phyloP scores from a whole-genome alignment of 495 filamentous ascomycete genomes.

The Cetradonia linearis region DNA sequence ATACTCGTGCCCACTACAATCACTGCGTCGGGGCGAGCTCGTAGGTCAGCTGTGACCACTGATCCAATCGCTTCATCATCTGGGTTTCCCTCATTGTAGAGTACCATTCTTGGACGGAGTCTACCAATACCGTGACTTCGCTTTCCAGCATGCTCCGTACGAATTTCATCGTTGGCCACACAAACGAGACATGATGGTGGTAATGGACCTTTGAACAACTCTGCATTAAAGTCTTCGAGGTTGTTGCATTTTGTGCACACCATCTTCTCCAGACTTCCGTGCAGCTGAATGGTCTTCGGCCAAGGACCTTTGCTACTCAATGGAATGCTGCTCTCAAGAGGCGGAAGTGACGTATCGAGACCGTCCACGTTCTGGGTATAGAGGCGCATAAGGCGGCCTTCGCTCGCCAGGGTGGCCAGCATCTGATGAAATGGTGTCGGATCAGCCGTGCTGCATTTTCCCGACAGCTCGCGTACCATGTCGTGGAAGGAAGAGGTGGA shows the following conservation, averaged over 20 bases:
- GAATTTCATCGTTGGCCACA: conserved; percentile 60
- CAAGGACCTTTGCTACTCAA: conserved; percentile 70
- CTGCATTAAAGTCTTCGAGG: conserved; percentile 63
- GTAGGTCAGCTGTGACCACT: conserved; percentile 73
- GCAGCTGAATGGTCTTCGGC: conserved; percentile 87
- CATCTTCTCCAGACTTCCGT: conserved; percentile 92
- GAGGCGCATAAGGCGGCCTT: conserved; percentile 80
- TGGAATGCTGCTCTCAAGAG: conserved; percentile 68
- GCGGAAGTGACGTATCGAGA: conserved; percentile 75
- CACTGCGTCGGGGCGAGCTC: conserved; percentile 75
- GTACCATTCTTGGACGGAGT: conserved; percentile 81
- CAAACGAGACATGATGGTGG: conserved; percentile 76
- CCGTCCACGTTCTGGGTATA: conserved; percentile 97
- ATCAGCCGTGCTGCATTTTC: conserved; percentile 59
- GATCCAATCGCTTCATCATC: conserved; percentile 93
- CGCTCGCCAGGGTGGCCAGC: conserved; percentile 78
- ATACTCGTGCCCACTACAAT: conserved; percentile 92
- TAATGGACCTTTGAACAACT: conserved; percentile 70
- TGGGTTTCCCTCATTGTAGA: conserved; percentile 96
- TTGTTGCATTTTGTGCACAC: conserved; percentile 85
- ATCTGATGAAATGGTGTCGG: conserved; percentile 91
- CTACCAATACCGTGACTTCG: conserved; percentile 89
- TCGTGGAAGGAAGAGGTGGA: conserved; percentile 84
- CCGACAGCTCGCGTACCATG: conserved; percentile 83
- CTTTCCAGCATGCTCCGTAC: conserved; percentile 68